Evolutionary conservation across 1,284 basidiomycete species (phyloP), one percentile per base, ranked within the genome.

Genomic region (Fomitopsis schrenkii): DNA sequence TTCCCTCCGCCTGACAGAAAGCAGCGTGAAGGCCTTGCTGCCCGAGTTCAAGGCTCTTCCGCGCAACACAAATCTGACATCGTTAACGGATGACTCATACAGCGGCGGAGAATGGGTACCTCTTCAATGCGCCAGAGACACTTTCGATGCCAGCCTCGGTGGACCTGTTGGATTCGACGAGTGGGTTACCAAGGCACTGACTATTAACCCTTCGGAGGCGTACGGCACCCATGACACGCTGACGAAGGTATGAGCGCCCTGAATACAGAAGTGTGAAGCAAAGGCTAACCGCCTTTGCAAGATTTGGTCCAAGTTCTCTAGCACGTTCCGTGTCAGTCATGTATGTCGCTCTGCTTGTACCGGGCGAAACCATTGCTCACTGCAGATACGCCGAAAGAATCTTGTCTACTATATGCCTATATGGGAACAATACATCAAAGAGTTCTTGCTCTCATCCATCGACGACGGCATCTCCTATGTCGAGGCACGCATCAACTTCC

Each of bases 391-490:
- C 9, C 45, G 35, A 7, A 55, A 7, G 59, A 87, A 85, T 80
- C 80, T 89, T 3, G 78, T 86, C 58, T 76, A 75, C 35, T 86
- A 82, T 66, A 74, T 77, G 15, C 87, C 88, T 0, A 77, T 90
- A 19, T 85, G 81, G 67, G 69, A 74, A 12, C 76, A 82, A 62
- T 90, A 88, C 67, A 75, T 89, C 53, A 79, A 82, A 41, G 79
- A 86, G 65, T 88, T 91, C 67, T 75, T 93, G 57, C 71, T 76
- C 38, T 79, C 83, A 36, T 87, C 83, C 1, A 81, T 90, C 10
- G 83, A 83, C 38, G 91, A 94, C 70, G 89, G 90, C 0, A 85
- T 93, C 54, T 86, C 79, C 2, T 93, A 92, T 70, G 73, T 87
- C 17, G 92, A 93, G 73, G 77, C 82, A 3, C 82, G 90, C 41